phyloP scores from a whole-genome alignment of 495 filamentous ascomycete genomes.

The Aspergillus olivimuriae region DNA sequence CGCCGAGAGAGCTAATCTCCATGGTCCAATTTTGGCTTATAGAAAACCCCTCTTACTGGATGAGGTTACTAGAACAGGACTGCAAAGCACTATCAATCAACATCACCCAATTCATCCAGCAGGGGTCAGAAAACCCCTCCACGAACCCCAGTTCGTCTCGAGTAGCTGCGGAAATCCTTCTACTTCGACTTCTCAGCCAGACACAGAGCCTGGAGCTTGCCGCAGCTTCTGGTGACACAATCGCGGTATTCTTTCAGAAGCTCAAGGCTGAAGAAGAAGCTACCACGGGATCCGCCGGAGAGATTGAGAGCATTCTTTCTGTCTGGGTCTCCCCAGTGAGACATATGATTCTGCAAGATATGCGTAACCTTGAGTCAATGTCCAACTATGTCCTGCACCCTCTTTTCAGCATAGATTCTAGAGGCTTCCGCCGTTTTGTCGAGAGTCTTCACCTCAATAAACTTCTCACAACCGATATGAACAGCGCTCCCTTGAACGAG shows the following conservation, averaged over 20 bases:
- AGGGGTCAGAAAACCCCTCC: constrained; percentile 4
- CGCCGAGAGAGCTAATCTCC: constrained; percentile 24
- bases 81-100: constrained; percentile 22
- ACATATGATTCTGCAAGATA: constrained; percentile 37
- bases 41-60: constrained; percentile 25
- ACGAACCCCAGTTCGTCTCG: constrained; percentile 6
- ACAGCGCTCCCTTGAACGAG: constrained; percentile 40
- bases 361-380: constrained; percentile 55
- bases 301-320: constrained; percentile 10
- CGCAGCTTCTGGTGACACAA: constrained; percentile 56
- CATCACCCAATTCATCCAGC: constrained; percentile 10
- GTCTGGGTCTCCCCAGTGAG: constrained; percentile 34
- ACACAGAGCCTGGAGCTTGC: constrained; percentile 49
- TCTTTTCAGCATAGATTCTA: constrained; percentile 55
- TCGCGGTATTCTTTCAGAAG: constrained; percentile 52
- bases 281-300: constrained; percentile 12
- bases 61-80: constrained; percentile 24
- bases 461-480: constrained; percentile 34
- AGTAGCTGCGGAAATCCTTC: constrained; percentile 26
- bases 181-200: constrained; percentile 32
- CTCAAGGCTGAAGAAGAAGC: constrained; percentile 22
- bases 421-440: constrained; percentile 52
- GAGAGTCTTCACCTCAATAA: constrained; percentile 35
- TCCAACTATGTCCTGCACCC: constrained; percentile 68
- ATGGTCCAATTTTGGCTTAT: constrained; percentile 28